These are phyloP conservation scores for Myxozyma mucilagina DNA, from an alignment of 805 yeast species.

Conservation along the genomic window DNA sequence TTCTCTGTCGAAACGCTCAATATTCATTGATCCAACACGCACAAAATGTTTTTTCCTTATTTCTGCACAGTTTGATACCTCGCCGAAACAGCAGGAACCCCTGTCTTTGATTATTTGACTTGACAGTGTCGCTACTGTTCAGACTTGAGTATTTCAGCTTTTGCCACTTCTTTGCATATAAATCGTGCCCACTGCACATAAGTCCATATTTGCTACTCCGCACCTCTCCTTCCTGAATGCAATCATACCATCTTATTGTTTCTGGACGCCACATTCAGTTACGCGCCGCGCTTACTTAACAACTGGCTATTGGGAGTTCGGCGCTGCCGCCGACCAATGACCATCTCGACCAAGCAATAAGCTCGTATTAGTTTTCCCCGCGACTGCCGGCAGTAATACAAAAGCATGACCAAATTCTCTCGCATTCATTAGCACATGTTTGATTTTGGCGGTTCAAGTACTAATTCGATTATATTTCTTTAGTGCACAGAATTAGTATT, in stretches of 20 bases:
- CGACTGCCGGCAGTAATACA: neutral
- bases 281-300: neutral
- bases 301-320: neutral
- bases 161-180: too few species aligned
- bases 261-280: too few species aligned
- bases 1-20: too few species aligned
- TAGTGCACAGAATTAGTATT: neutral
- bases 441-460: neutral
- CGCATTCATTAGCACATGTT: neutral
- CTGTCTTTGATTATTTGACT: too few species aligned
- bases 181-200: neutral
- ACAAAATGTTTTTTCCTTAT: too few species aligned
- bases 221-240: too few species aligned
- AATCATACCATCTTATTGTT: too few species aligned
- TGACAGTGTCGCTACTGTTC: too few species aligned
- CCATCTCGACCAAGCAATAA: neutral
- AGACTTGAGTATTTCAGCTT: too few species aligned
- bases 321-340: constrained; percentile 1
- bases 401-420: neutral
- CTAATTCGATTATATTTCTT: neutral
- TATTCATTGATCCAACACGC: too few species aligned
- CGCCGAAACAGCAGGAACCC: too few species aligned
- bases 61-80: too few species aligned
- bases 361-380: neutral
- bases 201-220: neutral